Percentiles rank a stretch among this genome's conserved stretches.
These are phyloP conservation scores for Przewalskia tangutica DNA, from an alignment of 257 asterid genomes.

Conservation along the genomic window DNA sequence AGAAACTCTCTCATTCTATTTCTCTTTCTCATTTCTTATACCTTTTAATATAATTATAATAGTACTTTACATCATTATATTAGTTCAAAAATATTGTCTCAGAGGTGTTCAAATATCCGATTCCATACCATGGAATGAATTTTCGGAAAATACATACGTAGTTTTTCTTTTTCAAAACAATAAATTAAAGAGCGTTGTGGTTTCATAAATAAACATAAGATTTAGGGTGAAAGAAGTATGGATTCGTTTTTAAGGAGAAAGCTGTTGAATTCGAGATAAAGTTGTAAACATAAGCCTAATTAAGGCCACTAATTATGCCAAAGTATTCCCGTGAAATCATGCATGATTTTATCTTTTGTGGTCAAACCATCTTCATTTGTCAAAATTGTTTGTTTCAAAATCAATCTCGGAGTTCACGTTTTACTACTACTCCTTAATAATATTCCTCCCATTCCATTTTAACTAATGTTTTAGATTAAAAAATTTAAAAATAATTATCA, in stretches of 20 bases:
- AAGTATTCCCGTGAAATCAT: conserved; percentile 1
- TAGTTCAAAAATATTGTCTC: no score
- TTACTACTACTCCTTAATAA: neutral
- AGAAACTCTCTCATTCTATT: no score
- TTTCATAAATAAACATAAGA: neutral
- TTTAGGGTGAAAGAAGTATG: neutral
- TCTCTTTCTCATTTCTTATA: no score
- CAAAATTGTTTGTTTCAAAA: neutral
- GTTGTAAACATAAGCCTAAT: neutral
- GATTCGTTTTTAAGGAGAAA: neutral
- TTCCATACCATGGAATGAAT: no score
- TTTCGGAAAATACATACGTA: neutral
- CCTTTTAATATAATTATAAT: no score
- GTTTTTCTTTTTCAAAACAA: neutral
- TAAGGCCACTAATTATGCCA: neutral
- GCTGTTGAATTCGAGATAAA: neutral
- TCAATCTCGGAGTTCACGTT: neutral
- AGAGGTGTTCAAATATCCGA: no score
- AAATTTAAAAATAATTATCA: no score
- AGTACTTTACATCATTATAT: no score
- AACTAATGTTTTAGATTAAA: no score
- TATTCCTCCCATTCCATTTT: no score
- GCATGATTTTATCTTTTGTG: neutral
- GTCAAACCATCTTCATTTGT: neutral
- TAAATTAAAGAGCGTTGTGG: neutral